Evolutionary conservation across 2,329 filamentous ascomycete genomes (phyloP).

Genomic region (Ophidiomyces ophidiicola): DNA sequence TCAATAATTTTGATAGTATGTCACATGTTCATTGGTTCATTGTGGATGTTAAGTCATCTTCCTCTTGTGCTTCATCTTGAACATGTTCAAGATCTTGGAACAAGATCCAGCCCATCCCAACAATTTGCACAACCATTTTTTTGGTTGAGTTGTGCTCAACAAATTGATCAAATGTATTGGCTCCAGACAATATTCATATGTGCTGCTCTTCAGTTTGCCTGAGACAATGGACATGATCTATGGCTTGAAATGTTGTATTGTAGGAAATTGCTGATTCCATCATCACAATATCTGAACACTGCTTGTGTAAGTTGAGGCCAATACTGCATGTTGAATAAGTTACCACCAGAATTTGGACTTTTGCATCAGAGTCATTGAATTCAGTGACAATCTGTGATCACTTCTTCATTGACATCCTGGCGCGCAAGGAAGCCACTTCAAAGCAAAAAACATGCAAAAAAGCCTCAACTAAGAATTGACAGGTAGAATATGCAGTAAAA

Average conservation of each 20-base stretch:
- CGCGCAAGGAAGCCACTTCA: neutral
- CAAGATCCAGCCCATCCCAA: neutral
- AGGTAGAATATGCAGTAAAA: neutral
- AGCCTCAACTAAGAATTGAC: neutral
- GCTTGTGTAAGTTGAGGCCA: neutral
- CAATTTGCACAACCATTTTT: neutral
- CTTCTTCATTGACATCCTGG: neutral
- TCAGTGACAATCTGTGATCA: neutral
- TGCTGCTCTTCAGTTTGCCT: neutral
- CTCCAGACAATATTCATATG: neutral
- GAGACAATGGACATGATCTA: neutral
- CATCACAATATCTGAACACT: neutral
- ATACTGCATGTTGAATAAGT: neutral
- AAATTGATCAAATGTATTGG: neutral
- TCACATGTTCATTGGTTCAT: too few species aligned
- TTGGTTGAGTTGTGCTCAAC: neutral
- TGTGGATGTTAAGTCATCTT: too few species aligned
- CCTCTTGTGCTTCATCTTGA: too few species aligned
- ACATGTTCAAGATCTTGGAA: neutral
- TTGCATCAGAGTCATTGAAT: neutral
- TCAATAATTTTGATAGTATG: too few species aligned
- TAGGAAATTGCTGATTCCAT: neutral
- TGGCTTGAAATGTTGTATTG: neutral
- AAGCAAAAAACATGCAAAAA: neutral
- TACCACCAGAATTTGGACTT: neutral